Evolutionary conservation across 2,329 filamentous ascomycete genomes (phyloP).

Genomic region (Rhinocladiella mackenziei): DNA sequence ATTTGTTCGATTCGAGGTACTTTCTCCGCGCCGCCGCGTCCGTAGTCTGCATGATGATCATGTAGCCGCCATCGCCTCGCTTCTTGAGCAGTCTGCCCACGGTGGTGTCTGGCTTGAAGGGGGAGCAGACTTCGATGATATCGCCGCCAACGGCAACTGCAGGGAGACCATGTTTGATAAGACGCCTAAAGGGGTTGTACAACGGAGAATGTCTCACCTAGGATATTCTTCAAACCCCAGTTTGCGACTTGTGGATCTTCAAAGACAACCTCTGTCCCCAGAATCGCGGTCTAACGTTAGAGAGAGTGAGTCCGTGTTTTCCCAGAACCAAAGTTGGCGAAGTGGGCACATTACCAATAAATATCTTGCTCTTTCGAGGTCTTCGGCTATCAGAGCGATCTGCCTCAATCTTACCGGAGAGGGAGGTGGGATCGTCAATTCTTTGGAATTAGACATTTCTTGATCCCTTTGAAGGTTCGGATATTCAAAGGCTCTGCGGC

Average conservation of each 20-base stretch:
- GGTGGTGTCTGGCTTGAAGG: constrained; percentile 38
- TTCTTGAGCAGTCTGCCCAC: constrained; percentile 42
- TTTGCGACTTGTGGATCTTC: constrained; percentile 38
- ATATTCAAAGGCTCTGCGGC: too few relatives aligned
- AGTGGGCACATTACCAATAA: constrained; percentile 23
- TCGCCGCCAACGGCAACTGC: constrained; percentile 42
- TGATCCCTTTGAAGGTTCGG: too few relatives aligned
- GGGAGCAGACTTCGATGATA: constrained; percentile 41
- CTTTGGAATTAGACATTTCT: too few relatives aligned
- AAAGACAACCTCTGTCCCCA: constrained; percentile 41
- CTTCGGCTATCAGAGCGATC: constrained; percentile 29
- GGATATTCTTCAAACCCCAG: constrained; percentile 42
- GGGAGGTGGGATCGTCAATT: not conserved
- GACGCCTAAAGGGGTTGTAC: not conserved
- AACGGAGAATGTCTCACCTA: constrained; percentile 30
- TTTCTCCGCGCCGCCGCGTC: constrained; percentile 38
- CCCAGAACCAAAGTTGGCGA: not conserved
- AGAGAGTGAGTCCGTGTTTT: not conserved
- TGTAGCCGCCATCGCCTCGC: constrained; percentile 46
- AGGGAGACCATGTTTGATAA: not conserved
- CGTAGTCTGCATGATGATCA: constrained; percentile 48
- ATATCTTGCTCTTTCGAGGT: constrained; percentile 27
- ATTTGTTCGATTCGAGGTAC: constrained; percentile 36
- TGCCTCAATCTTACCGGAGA: constrained; percentile 29
- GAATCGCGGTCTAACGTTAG: constrained; percentile 30